Evolutionary conservation across 805 yeast species (phyloP).

Genomic region (Metschnikowia lunata): DNA sequence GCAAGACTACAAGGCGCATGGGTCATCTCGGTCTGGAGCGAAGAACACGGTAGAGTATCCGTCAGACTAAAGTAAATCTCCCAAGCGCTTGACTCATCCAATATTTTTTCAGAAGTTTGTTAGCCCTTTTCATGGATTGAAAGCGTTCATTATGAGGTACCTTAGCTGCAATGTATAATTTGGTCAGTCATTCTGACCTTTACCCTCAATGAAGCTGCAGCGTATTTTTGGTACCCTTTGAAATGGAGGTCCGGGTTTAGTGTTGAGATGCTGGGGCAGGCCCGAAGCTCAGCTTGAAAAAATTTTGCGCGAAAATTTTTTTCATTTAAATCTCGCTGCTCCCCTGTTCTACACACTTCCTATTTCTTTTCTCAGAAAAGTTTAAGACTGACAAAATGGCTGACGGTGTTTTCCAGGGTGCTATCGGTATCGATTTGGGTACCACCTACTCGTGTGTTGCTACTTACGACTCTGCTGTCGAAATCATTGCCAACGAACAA

Average conservation of each 20-base stretch:
- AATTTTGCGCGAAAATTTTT: constrained; percentile 16
- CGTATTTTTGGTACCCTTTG: constrained; percentile 10
- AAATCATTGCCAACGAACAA: constrained; percentile 48
- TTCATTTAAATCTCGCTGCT: constrained; percentile 15
- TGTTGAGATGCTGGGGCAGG: constrained; percentile 2
- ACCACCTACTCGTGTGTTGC: constrained; percentile 51
- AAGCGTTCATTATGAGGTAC: too few relatives aligned
- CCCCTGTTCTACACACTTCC: constrained; percentile 12
- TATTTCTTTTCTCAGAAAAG: constrained; percentile 13
- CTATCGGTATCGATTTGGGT: constrained; percentile 52
- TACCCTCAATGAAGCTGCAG: background rate
- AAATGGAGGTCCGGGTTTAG: constrained; percentile 6
- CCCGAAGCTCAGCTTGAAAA: constrained; percentile 11
- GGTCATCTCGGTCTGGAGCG: too few relatives aligned
- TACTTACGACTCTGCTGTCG: constrained; percentile 47
- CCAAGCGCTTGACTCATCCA: too few relatives aligned
- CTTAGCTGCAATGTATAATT: too few relatives aligned
- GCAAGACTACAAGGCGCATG: too few relatives aligned
- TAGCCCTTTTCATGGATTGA: too few relatives aligned
- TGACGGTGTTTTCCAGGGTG: constrained; percentile 32
- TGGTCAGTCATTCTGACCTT: constrained; percentile 1
- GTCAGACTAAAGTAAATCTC: too few relatives aligned
- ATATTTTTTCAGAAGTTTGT: too few relatives aligned
- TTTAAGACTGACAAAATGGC: constrained; percentile 20
- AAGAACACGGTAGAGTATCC: too few relatives aligned